A percentile compares a stretch with the other conserved stretches of the same genome.
phyloP scores from a whole-genome alignment of 345 rosid species.

The Chamaenerion angustifolium region DNA sequence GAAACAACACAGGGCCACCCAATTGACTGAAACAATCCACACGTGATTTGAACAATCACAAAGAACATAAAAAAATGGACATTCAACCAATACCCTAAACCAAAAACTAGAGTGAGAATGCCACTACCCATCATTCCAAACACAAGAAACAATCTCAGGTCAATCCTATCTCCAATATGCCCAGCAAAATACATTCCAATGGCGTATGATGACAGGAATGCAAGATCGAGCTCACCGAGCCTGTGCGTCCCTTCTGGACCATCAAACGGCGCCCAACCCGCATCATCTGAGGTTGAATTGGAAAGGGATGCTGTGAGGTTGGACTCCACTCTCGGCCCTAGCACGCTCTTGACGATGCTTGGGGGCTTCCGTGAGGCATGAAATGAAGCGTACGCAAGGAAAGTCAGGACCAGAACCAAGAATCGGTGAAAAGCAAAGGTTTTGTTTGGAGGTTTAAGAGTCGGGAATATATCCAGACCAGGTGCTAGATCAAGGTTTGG shows the following conservation, averaged over 20 bases:
- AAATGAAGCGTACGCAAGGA: slow-evolving; percentile 77
- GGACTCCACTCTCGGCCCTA: slow-evolving; percentile 41
- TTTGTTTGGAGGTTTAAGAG: slow-evolving; percentile 45
- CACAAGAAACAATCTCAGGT: slow-evolving; percentile 79
- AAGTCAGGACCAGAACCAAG: slow-evolving; percentile 43
- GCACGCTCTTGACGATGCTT: slow-evolving; percentile 82
- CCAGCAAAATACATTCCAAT: slow-evolving; percentile 82
- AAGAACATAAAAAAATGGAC: slow-evolving; percentile 45
- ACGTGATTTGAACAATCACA: slow-evolving; percentile 51
- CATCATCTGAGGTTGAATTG: slow-evolving; percentile 16
- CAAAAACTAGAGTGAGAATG: slow-evolving; percentile 47
- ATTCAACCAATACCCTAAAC: slow-evolving; percentile 73
- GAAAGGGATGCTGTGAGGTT: slow-evolving; percentile 9
- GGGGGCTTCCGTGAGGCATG: slow-evolving; percentile 96
- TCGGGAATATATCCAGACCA: slow-evolving; percentile 36
- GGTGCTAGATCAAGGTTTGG: slow-evolving; percentile 44
- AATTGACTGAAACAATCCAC: slow-evolving; percentile 83
- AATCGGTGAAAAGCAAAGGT: slow-evolving; percentile 57
- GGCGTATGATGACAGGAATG: slow-evolving; percentile 58
- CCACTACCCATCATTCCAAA: slow-evolving; percentile 94
- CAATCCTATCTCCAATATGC: slow-evolving; percentile 67
- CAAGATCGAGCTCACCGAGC: slow-evolving; percentile 90
- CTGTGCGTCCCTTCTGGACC: slow-evolving; percentile 51
- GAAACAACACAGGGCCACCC: slow-evolving; percentile 99
- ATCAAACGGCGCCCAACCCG: slow-evolving; percentile 82